Evolutionary conservation across 2,329 filamentous ascomycete genomes (phyloP).

Genomic region (Fusarium subglutinans): DNA sequence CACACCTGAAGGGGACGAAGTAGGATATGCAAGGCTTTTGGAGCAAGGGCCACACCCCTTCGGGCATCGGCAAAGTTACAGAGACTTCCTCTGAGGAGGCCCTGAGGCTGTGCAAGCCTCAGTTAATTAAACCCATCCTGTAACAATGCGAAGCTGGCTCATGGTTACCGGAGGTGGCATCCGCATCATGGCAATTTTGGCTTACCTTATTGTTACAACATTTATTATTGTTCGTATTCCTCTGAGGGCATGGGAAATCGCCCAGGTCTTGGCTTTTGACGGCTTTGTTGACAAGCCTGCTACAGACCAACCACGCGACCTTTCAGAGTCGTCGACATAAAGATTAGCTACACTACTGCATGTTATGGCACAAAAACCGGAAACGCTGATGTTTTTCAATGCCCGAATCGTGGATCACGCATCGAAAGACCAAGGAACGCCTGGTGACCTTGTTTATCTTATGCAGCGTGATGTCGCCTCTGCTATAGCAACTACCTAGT

Average conservation of each 20-base stretch:
- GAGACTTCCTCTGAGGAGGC: background rate
- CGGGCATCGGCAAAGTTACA: conserved; percentile 27
- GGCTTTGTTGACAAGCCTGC: background rate
- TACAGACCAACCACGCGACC: conserved; percentile 10
- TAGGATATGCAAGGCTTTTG: background rate
- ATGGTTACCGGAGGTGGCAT: conserved; percentile 5
- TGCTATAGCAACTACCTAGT: background rate
- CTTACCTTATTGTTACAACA: background rate
- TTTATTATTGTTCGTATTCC: background rate
- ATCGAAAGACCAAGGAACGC: conserved; percentile 13
- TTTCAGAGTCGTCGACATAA: conserved; percentile 21
- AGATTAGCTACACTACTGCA: conserved; percentile 17
- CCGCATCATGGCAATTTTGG: background rate
- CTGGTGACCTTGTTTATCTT: conserved; percentile 2
- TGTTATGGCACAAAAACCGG: conserved; percentile 17
- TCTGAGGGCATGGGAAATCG: background rate
- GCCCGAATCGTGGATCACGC: conserved; percentile 10
- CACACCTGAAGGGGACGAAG: conserved; percentile 14
- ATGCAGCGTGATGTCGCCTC: background rate
- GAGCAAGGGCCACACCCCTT: conserved; percentile 14
- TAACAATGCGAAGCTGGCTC: conserved; percentile 24
- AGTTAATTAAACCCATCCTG: conserved; percentile 33
- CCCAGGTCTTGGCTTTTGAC: conserved; percentile 19
- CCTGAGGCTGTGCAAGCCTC: conserved; percentile 36
- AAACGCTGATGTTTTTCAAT: conserved; percentile 8